These are phyloP conservation scores for Entophlyctis luteolus DNA, from an alignment of 192 early-diverging fungal species.

Conservation along the genomic window DNA sequence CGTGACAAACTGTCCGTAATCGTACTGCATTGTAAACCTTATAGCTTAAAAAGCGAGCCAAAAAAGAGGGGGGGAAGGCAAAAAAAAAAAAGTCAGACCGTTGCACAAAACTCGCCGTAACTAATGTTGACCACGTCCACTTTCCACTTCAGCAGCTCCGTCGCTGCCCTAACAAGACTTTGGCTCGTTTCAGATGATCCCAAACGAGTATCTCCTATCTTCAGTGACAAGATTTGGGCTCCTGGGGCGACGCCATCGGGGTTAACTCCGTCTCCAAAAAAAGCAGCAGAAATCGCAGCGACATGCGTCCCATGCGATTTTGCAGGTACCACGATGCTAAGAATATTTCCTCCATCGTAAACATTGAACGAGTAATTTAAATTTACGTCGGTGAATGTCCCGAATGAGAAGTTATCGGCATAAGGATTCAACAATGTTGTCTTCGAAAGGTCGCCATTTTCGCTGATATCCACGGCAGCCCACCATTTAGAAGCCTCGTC, in stretches of 20 bases:
- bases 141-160: constrained; percentile 47
- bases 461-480: constrained; percentile 71
- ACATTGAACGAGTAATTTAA: constrained; percentile 91
- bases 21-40: constrained; percentile 26
- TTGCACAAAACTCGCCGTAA: neutral
- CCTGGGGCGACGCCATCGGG: constrained; percentile 92
- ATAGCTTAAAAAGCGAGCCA: no score
- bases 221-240: constrained; percentile 87
- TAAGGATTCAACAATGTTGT: constrained; percentile 63
- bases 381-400: constrained; percentile 70
- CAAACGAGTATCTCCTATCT: constrained; percentile 80
- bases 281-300: constrained; percentile 74
- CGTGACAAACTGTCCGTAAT: constrained; percentile 75
- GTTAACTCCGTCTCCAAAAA: neutral
- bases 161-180: constrained; percentile 75
- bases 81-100: neutral
- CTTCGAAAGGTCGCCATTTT: constrained; percentile 65
- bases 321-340: constrained; percentile 72
- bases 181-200: constrained; percentile 75
- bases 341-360: constrained; percentile 67
- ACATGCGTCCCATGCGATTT: constrained; percentile 91
- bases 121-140: constrained; percentile 44
- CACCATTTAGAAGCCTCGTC: constrained; percentile 87
- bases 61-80: neutral
- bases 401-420: constrained; percentile 64